Percentiles rank a stretch among this genome's conserved stretches.
phyloP scores from a whole-genome alignment of 441 rosid genomes.

The Pelargonium myrrhifolium region DNA sequence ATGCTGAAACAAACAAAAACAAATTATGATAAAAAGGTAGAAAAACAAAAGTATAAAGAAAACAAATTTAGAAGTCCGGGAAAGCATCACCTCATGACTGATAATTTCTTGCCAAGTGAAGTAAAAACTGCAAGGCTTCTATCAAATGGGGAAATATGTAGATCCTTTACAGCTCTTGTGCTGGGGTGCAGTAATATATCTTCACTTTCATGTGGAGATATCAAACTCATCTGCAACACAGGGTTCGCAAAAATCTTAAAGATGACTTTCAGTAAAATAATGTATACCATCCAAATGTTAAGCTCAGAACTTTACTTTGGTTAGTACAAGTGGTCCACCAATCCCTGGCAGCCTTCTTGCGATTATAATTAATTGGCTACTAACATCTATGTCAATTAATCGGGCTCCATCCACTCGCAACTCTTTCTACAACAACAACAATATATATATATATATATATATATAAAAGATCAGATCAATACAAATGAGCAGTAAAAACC shows the following conservation, averaged over 20 bases:
- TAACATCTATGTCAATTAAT: conserved; percentile 58
- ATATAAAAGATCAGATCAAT: no score
- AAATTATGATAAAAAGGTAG: conserved; percentile 9
- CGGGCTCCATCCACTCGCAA: conserved; percentile 62
- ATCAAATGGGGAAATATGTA: conserved; percentile 57
- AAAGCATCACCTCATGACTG: conserved; percentile 51
- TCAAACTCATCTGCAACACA: conserved; percentile 53
- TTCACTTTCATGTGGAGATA: conserved; percentile 55
- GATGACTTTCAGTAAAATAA: background rate
- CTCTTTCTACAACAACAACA: conserved; percentile 38
- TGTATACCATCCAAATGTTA: conserved; percentile 15
- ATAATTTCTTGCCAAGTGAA: conserved; percentile 68
- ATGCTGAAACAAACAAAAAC: conserved; percentile 36
- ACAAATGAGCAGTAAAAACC: background rate
- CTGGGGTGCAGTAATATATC: conserved; percentile 53
- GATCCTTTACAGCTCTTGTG: conserved; percentile 61
- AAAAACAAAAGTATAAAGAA: background rate
- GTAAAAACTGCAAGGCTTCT: conserved; percentile 56
- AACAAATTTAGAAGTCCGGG: conserved; percentile 9
- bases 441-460: no score
- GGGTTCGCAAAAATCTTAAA: conserved; percentile 16
- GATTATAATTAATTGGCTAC: conserved; percentile 43
- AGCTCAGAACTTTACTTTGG: conserved; percentile 48
- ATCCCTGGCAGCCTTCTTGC: conserved; percentile 52
- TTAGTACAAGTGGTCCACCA: conserved; percentile 50